Percentiles rank a stretch among this genome's conserved stretches.
phyloP scores from a whole-genome alignment of 1,284 basidiomycete species.

The Melampsora americana region DNA sequence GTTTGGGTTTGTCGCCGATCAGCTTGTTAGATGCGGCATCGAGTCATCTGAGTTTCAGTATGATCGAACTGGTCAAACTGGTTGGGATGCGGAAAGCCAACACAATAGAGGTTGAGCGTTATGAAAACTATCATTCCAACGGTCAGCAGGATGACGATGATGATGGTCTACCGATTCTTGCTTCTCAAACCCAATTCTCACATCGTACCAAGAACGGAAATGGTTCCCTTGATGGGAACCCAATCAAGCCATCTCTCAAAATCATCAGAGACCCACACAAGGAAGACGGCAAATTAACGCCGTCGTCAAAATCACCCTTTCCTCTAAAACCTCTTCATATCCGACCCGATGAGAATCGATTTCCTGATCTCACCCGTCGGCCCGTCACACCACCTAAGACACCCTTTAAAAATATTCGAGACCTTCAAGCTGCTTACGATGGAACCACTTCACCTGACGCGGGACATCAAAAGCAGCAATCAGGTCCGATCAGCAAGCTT shows the following conservation, averaged over 20 bases:
- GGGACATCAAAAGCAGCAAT: neutral
- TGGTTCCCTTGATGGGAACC: neutral
- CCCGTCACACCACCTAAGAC: neutral
- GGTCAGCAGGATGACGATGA: slow-evolving; percentile 47
- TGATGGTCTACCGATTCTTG: slow-evolving; percentile 33
- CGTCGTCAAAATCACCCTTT: neutral
- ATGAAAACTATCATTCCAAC: slow-evolving; percentile 65
- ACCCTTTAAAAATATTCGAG: neutral
- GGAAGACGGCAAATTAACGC: neutral
- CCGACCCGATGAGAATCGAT: neutral
- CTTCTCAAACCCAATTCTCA: neutral
- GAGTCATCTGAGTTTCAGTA: slow-evolving; percentile 80
- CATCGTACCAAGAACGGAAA: slow-evolving; percentile 7
- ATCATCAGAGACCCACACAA: slow-evolving; percentile 13
- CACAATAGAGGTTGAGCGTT: slow-evolving; percentile 60
- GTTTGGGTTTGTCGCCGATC: slow-evolving; percentile 89
- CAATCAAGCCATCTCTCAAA: neutral
- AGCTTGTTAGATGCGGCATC: slow-evolving; percentile 93
- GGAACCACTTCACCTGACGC: too few species aligned
- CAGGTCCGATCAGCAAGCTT: neutral
- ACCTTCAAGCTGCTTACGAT: neutral
- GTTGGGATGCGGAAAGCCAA: slow-evolving; percentile 64
- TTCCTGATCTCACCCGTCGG: neutral
- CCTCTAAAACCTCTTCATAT: neutral
- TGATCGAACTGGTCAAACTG: slow-evolving; percentile 81